Evolutionary conservation across 352 stramenopile genomes (phyloP).

Genomic region (Hyaloperonospora brassicae): DNA sequence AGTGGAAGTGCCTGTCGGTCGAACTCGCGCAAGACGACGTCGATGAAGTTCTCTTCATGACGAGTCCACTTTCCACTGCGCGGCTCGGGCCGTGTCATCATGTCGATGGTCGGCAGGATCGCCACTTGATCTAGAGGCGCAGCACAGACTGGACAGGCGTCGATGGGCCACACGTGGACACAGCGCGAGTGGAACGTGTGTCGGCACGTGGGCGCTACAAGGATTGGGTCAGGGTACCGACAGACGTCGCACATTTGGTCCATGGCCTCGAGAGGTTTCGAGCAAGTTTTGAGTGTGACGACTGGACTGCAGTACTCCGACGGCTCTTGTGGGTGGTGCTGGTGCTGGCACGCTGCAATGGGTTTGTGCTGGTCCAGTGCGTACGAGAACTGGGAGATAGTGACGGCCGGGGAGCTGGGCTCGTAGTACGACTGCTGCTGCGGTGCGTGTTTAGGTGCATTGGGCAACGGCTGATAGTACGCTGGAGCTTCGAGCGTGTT

Average conservation of each 20-base stretch:
- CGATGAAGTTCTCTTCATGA: conserved; percentile 81
- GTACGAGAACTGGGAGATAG: conserved; percentile 29
- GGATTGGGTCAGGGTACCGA: conserved; percentile 69
- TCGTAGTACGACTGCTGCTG: conserved; percentile 30
- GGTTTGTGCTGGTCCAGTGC: conserved; percentile 30
- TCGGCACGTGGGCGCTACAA: conserved; percentile 59
- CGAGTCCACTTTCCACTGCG: conserved; percentile 82
- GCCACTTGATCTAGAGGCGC: conserved; percentile 49
- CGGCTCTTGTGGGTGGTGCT: neutral
- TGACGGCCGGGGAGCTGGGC: conserved; percentile 22
- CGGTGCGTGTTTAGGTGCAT: conserved; percentile 21
- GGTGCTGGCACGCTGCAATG: conserved; percentile 17
- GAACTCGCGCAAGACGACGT: conserved; percentile 76
- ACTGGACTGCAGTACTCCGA: conserved; percentile 21
- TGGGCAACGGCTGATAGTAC: conserved; percentile 21
- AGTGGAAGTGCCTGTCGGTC: conserved; percentile 65
- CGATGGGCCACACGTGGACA: conserved; percentile 68
- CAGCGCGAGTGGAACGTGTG: conserved; percentile 84
- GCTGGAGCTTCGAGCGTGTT: conserved; percentile 20
- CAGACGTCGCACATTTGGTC: conserved; percentile 63
- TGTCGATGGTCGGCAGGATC: conserved; percentile 54
- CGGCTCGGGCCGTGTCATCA: conserved; percentile 58
- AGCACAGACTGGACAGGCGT: conserved; percentile 55
- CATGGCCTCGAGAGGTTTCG: conserved; percentile 5
- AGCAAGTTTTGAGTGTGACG: neutral